A percentile compares a stretch with the other conserved stretches of the same genome.
Evolutionary conservation across 2,329 filamentous ascomycete species (phyloP).

Genomic region (Lasiodiplodia citricola): DNA sequence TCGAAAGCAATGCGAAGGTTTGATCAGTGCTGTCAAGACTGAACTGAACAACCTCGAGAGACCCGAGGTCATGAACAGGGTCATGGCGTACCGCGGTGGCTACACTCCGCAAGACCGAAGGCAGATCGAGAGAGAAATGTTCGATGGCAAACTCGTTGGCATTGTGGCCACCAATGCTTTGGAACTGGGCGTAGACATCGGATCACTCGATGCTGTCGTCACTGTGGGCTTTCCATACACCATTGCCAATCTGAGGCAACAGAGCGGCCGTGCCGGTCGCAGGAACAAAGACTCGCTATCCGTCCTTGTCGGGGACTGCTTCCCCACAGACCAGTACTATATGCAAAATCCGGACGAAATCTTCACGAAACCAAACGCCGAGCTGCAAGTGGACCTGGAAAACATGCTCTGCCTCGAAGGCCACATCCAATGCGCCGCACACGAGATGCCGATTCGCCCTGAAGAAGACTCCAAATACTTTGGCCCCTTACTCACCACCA

Average conservation of each 20-base stretch:
- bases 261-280: slow-evolving; percentile 89
- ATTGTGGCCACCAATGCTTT: slow-evolving; percentile 93
- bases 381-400: slow-evolving; percentile 86
- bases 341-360: slow-evolving; percentile 97
- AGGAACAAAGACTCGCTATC: slow-evolving; percentile 93
- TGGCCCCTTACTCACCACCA: slow-evolving; percentile 70
- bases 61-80: slow-evolving; percentile 74
- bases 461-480: slow-evolving; percentile 80
- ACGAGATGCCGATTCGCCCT: slow-evolving; percentile 90
- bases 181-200: slow-evolving; percentile 94
- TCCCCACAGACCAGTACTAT: slow-evolving; percentile 91
- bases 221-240: slow-evolving; percentile 95
- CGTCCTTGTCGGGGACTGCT: slow-evolving; percentile 85
- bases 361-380: slow-evolving; percentile 87
- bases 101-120: slow-evolving; percentile 92
- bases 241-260: slow-evolving; percentile 91
- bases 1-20: slow-evolving; percentile 83
- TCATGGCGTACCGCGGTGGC: slow-evolving; percentile 95
- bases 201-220: slow-evolving; percentile 88
- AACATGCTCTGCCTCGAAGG: slow-evolving; percentile 92
- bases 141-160: slow-evolving; percentile 88
- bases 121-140: slow-evolving; percentile 93
- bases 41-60: slow-evolving; percentile 77
- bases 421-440: slow-evolving; percentile 92
- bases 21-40: slow-evolving; percentile 78